Percentiles rank a stretch among this genome's conserved stretches.
phyloP scores from a whole-genome alignment of 1,284 basidiomycete species.

The Fereydounia khargensis region DNA sequence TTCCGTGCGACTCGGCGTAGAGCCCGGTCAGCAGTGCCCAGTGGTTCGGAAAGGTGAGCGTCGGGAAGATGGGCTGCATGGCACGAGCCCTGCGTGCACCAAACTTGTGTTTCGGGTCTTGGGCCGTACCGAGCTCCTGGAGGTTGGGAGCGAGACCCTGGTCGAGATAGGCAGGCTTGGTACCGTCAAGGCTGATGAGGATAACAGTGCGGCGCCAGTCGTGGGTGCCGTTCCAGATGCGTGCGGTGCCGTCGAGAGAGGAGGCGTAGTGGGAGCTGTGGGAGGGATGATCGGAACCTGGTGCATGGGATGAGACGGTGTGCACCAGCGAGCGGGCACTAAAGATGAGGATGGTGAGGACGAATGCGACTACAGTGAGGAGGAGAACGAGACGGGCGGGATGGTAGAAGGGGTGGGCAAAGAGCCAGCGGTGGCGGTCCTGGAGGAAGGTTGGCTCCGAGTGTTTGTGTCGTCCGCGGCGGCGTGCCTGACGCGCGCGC shows the following conservation, averaged over 20 bases:
- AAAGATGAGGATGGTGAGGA: constrained; percentile 4
- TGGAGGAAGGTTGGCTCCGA: background rate
- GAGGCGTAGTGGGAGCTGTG: constrained; percentile 1
- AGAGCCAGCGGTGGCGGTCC: constrained; percentile 1
- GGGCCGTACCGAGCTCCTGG: constrained; percentile 10
- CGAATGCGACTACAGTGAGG: constrained; percentile 1
- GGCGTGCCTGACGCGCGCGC: background rate
- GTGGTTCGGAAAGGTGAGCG: constrained; percentile 72
- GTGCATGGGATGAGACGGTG: constrained; percentile 3
- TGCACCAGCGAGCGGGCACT: constrained; percentile 1
- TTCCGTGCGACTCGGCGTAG: constrained; percentile 65
- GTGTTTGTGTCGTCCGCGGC: background rate
- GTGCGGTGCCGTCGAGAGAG: constrained; percentile 4
- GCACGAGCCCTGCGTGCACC: constrained; percentile 3
- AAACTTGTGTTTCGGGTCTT: background rate
- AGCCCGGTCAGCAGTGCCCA: constrained; percentile 60
- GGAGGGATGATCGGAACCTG: constrained; percentile 1
- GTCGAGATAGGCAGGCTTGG: constrained; percentile 81
- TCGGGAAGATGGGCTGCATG: constrained; percentile 82
- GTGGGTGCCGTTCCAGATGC: constrained; percentile 26
- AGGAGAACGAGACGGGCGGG: constrained; percentile 1
- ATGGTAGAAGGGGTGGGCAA: constrained; percentile 1
- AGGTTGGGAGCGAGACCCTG: constrained; percentile 76
- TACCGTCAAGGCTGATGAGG: constrained; percentile 80
- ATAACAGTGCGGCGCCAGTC: constrained; percentile 66